Evolutionary conservation across 345 rosid species (phyloP).

Genomic region (Citrus hindsii): DNA sequence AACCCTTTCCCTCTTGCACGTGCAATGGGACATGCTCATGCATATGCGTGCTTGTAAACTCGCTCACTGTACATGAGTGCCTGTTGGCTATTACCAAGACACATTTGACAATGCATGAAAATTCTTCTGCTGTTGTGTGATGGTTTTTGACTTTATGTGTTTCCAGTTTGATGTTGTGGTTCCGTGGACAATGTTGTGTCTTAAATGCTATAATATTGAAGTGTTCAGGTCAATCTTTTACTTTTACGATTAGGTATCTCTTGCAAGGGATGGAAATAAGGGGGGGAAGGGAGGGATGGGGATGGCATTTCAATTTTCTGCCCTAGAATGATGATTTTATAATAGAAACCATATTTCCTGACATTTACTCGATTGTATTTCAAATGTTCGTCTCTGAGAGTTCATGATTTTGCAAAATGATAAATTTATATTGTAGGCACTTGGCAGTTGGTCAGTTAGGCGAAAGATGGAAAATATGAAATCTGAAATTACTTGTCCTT

Average conservation of each 20-base stretch:
- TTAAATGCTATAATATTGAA: not conserved
- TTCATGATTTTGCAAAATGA: not conserved
- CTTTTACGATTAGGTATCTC: not conserved
- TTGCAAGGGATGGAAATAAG: not conserved
- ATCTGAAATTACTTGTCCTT: not conserved
- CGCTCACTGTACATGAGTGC: not conserved
- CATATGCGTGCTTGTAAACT: not conserved
- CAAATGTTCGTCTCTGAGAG: not conserved
- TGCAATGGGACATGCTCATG: not conserved
- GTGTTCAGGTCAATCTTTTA: not conserved
- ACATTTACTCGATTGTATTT: not conserved
- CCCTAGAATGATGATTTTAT: no score
- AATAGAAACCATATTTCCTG: no score
- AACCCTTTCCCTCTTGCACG: conserved; percentile 10
- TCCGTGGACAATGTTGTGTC: not conserved
- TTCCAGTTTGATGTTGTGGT: not conserved
- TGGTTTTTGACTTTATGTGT: not conserved
- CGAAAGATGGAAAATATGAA: no score
- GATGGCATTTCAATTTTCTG: not conserved
- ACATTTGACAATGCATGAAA: not conserved
- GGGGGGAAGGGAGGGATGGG: not conserved
- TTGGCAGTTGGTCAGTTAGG: no score
- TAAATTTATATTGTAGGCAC: not conserved
- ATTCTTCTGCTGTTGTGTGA: not conserved
- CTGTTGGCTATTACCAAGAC: not conserved